Evolutionary conservation across 1,284 basidiomycete species (phyloP).

Genomic region (Sutorius eximius): DNA sequence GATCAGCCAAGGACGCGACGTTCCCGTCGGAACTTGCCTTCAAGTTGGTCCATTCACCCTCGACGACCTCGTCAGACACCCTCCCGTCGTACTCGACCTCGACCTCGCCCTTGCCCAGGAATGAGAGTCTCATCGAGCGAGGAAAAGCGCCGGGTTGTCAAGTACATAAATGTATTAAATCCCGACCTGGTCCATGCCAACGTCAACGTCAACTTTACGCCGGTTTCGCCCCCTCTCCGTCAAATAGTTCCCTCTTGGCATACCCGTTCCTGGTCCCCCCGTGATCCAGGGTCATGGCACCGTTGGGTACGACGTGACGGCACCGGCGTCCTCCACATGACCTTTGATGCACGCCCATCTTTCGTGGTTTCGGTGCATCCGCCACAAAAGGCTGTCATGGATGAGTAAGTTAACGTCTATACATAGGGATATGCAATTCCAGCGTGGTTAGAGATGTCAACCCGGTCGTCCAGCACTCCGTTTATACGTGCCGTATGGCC

Average conservation of each 20-base stretch:
- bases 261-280: not conserved
- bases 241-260: not conserved
- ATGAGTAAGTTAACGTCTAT: no score
- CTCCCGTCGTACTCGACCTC: not conserved
- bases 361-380: no score
- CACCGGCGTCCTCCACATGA: no score
- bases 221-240: not conserved
- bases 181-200: constrained; percentile 9
- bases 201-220: constrained; percentile 7
- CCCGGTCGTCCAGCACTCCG: constrained; percentile 20
- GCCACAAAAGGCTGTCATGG: no score
- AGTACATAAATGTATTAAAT: not conserved
- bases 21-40: constrained; percentile 15
- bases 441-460: not conserved
- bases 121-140: constrained; percentile 3
- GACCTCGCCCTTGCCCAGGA: constrained; percentile 1
- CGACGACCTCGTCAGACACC: constrained; percentile 16
- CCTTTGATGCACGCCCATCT: no score
- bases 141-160: constrained; percentile 3
- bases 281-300: not conserved
- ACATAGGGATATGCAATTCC: constrained; percentile 1
- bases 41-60: constrained; percentile 19
- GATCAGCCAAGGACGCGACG: constrained; percentile 7
- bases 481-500: constrained; percentile 48
- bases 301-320: no score